Evolutionary conservation across 78 protist genomes (phyloP), one percentile per base, ranked within the genome.

Genomic region (Diacronema lutheri): DNA sequence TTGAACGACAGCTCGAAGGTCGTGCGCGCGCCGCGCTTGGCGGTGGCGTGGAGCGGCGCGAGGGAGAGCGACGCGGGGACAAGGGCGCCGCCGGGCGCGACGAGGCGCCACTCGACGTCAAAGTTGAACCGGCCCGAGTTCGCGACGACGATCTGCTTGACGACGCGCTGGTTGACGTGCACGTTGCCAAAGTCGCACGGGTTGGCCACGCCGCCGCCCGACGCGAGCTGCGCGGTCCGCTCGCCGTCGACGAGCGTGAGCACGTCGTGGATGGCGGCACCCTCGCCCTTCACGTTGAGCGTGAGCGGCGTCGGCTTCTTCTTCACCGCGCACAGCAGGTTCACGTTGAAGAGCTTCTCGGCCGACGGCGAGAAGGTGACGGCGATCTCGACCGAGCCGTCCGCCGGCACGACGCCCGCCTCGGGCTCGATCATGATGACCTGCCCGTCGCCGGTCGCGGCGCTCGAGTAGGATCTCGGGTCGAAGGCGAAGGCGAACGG

Each of bases 251-350:
- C 76, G 21, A 61, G 37, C 40, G 14, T 0, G 21, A 86, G 33
- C 41, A 0, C 23, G 37, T 82, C 91, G 79, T 89, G 92, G 56
- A 87, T 78, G 26, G 69, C 50, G 90, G 83, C 91, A 11, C 95
- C 97, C 31, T 91, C 93, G 31, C 94, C 94, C 92, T 93, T 93
- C 81, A 92, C 84, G 87, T 93, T 91, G 85, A 90, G 33, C 33
- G 86, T 81, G 55, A 95, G 40, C 38, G 71, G 83, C 44, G 89
- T 73, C 41, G 91, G 62, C 85, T 90, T 92, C 21, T 68, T 55
- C 77, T 57, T 33, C 40, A 95, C 89, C 12, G 0, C 4, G 81
- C 87, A 82, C 37, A 38, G 66, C 62, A 91, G 11, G 74, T 90
- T 90, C 85, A 38, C 74, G 83, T 91, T 92, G 89, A 60, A 91